Base-by-base conservation (phyloP, 2,329 filamentous ascomycete species). In the Alternaria sp. region DNA sequence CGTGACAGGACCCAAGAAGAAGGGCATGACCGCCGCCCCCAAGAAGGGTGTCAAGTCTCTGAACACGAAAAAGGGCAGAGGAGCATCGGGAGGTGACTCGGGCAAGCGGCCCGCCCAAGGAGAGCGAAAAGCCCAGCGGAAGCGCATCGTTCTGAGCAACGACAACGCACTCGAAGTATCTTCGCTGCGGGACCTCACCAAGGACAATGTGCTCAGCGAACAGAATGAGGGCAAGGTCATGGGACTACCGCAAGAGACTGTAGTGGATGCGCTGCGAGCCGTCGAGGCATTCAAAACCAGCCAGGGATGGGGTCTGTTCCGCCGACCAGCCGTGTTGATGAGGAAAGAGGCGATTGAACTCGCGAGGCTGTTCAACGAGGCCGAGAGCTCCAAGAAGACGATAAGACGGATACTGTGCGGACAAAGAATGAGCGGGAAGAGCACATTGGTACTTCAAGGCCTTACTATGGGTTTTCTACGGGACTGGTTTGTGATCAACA, bases 101-200 rank as follows among this genome's bases (percentile, higher is more conserved):
- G 80, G 79, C 25, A 80, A 81, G 80, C 85, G 88, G 15, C 91
- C 91, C 19, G 84, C 84, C 12, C 85, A 88, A 4, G 95, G 94
- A 69, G 94, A 97, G 85, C 89, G 94, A 69, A 97, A 93, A 82
- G 92, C 92, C 26, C 85, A 92, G 77, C 90, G 93, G 69, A 97
- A 96, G 84, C 89, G 92, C 71, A 92, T 99, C 74, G 89, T 96
- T 63, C 88, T 99, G 64, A 95, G 91, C 84, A 99, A 98, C 83
- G 91, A 92, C 80, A 98, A 97, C 82, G 96, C 96, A 54, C 83
- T 97, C 40, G 88, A 90, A 63, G 91, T 98, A 8, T 77, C 84
- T 23, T 91, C 88, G 11, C 84, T 97, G 70, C 81, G 85, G 63
- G 86, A 90, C 52, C 76, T 97, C 58, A 82, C 90, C 81, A 79